phyloP scores from a whole-genome alignment of 1,284 basidiomycete species.

The Wolfiporia cocos region DNA sequence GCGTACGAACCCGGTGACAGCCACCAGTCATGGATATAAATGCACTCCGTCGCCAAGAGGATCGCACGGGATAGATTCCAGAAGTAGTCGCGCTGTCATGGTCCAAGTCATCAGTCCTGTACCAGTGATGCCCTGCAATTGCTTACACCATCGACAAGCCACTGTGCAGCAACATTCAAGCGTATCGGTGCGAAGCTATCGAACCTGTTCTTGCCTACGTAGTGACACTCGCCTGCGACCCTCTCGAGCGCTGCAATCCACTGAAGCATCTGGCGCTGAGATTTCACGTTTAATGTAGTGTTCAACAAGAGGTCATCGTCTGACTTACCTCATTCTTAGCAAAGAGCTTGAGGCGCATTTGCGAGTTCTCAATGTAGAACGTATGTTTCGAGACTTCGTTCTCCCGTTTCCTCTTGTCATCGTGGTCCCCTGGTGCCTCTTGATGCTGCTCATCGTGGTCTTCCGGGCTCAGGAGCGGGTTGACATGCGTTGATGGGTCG shows the following conservation, averaged over 20 bases:
- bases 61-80: constrained; percentile 97
- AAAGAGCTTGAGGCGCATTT: constrained; percentile 83
- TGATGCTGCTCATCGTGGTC: constrained; percentile 22
- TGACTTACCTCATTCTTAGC: constrained; percentile 78
- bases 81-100: constrained; percentile 81
- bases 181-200: constrained; percentile 94
- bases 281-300: no score
- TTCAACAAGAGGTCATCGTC: constrained; percentile 13
- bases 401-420: constrained; percentile 32
- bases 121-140: background rate
- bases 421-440: constrained; percentile 14
- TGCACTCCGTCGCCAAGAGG: constrained; percentile 81
- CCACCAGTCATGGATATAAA: constrained; percentile 98
- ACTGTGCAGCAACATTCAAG: constrained; percentile 91
- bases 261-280: constrained; percentile 93
- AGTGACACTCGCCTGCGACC: constrained; percentile 74
- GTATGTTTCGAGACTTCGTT: constrained; percentile 83
- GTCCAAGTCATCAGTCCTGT: background rate
- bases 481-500: constrained; percentile 69
- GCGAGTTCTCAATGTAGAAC: constrained; percentile 91
- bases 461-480: constrained; percentile 36
- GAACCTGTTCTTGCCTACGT: constrained; percentile 81
- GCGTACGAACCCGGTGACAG: constrained; percentile 63
- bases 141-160: constrained; percentile 95
- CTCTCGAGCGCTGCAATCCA: constrained; percentile 93